phyloP scores from a whole-genome alignment of 2,329 filamentous ascomycete genomes.

The Falciphora oryzae region DNA sequence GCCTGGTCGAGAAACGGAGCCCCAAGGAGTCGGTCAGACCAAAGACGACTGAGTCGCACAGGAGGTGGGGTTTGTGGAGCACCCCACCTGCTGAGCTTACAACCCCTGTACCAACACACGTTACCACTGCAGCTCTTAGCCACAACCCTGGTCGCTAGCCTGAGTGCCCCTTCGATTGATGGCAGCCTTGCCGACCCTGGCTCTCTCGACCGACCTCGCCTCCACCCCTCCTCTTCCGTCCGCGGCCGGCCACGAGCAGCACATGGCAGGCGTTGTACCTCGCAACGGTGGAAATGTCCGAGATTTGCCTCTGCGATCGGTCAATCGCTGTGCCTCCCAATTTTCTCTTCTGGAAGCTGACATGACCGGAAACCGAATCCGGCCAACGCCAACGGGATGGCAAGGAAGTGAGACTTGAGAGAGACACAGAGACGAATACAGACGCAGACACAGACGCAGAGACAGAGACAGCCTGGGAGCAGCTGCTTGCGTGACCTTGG shows the following conservation, averaged over 20 bases:
- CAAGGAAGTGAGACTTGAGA: neutral
- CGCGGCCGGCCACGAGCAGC: neutral
- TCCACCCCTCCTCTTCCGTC: neutral
- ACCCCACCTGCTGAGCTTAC: neutral
- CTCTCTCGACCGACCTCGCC: no score
- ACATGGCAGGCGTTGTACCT: neutral
- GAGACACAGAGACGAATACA: neutral
- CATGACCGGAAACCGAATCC: neutral
- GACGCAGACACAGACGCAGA: neutral
- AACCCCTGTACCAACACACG: neutral
- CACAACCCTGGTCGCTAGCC: no score
- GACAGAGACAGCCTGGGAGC: neutral
- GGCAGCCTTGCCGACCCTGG: neutral
- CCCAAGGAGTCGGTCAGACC: neutral
- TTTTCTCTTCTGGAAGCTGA: neutral
- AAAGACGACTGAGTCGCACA: neutral
- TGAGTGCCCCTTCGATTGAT: no score
- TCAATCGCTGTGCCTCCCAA: neutral
- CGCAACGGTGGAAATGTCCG: neutral
- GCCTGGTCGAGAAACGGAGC: neutral
- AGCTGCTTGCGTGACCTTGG: neutral
- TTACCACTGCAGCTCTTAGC: neutral
- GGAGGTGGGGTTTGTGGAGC: neutral
- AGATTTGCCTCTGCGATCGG: neutral
- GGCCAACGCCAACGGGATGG: no score